These are phyloP conservation scores for Fonsecaea pedrosoi DNA, from an alignment of 2,329 filamentous ascomycete species.

Conservation along the genomic window DNA sequence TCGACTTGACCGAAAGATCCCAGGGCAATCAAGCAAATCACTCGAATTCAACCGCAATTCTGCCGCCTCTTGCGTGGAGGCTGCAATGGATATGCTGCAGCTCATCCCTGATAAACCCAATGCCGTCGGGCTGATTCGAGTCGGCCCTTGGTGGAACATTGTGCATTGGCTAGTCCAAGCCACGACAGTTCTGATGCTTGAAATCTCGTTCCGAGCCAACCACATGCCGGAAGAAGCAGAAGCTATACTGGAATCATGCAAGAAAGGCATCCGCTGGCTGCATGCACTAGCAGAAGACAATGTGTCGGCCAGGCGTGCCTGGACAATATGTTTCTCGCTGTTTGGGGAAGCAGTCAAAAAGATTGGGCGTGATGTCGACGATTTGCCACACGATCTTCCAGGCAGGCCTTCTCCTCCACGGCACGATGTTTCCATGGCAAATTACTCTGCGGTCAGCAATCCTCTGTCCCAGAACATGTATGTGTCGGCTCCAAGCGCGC, in stretches of 20 bases:
- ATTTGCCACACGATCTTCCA: slow-evolving; percentile 41
- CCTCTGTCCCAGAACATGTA: slow-evolving; percentile 14
- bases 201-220: slow-evolving; percentile 53
- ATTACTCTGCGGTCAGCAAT: slow-evolving; percentile 12
- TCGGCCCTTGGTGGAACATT: slow-evolving; percentile 55
- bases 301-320: slow-evolving; percentile 50
- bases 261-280: slow-evolving; percentile 54
- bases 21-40: slow-evolving; percentile 41
- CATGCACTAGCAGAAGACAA: slow-evolving; percentile 49
- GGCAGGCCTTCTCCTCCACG: slow-evolving; percentile 21
- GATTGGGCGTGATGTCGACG: slow-evolving; percentile 43
- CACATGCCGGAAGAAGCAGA: slow-evolving; percentile 52
- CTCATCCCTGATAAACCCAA: slow-evolving; percentile 53
- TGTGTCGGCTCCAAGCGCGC: slow-evolving; percentile 14
- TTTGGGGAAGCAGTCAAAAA: slow-evolving; percentile 46
- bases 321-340: slow-evolving; percentile 50
- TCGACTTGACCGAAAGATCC: slow-evolving; percentile 48
- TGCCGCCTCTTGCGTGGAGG: slow-evolving; percentile 49
- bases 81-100: slow-evolving; percentile 48
- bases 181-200: slow-evolving; percentile 53
- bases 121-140: slow-evolving; percentile 48
- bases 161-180: slow-evolving; percentile 56
- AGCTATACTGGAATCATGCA: slow-evolving; percentile 46
- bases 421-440: slow-evolving; percentile 25
- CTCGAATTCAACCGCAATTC: slow-evolving; percentile 49